Conservation (phyloP, 495 filamentous ascomycete species). For the Paragyromitra xinjiangensis region DNA sequence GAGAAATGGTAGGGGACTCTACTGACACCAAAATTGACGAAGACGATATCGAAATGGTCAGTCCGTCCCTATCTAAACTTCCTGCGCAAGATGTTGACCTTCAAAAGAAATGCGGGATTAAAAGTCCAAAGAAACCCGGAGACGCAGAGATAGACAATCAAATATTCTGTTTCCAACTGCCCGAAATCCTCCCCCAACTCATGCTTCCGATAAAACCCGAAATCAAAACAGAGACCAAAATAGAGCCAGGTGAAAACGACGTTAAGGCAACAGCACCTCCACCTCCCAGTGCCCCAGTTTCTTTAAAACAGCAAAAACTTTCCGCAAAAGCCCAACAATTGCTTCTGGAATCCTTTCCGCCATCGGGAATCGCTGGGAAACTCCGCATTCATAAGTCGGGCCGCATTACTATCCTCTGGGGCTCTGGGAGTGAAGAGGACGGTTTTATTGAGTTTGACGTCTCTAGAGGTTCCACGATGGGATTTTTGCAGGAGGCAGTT, state of each 20-base stretch:
- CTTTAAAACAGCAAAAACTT: slow-evolving; percentile 38
- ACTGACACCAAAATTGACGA: slow-evolving; percentile 29
- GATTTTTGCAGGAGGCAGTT: slow-evolving; percentile 57
- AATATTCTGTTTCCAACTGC: slow-evolving; percentile 57
- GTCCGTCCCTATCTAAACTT: background rate
- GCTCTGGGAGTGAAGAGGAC: slow-evolving; percentile 37
- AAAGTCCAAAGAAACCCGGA: slow-evolving; percentile 11
- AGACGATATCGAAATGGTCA: slow-evolving; percentile 48
- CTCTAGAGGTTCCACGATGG: slow-evolving; percentile 51
- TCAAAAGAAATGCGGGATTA: slow-evolving; percentile 30
- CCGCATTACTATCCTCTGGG: slow-evolving; percentile 52
- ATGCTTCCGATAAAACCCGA: slow-evolving; percentile 12
- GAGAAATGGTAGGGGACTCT: slow-evolving; percentile 50
- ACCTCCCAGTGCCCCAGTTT: slow-evolving; percentile 20
- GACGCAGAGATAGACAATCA: slow-evolving; percentile 56
- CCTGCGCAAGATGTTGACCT: background rate
- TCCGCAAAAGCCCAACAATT: slow-evolving; percentile 44
- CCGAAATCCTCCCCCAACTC: slow-evolving; percentile 54
- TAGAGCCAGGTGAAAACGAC: background rate
- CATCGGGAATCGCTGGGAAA: slow-evolving; percentile 53
- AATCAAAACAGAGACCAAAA: slow-evolving; percentile 12
- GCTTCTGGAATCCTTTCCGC: slow-evolving; percentile 50
- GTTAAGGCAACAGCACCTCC: slow-evolving; percentile 12
- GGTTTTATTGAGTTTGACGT: slow-evolving; percentile 55
- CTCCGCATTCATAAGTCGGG: slow-evolving; percentile 56